Conservation (phyloP, 805 yeast species). For the Yarrowia keelungensis region DNA sequence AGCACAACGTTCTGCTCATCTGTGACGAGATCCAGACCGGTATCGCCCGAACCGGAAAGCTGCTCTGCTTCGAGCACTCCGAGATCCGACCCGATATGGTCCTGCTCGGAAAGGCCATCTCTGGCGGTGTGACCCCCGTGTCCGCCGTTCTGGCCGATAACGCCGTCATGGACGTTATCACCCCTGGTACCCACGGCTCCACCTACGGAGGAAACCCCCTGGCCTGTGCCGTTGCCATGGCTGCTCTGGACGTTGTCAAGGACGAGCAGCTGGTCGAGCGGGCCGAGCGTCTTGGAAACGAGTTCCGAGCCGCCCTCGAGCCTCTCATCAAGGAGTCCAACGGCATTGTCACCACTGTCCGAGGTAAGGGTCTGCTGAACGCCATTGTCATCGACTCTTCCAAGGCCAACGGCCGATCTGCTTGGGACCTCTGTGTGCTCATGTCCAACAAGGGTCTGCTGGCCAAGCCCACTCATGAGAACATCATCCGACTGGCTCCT, state of each 20-base stretch:
- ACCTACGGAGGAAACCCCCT: conserved; percentile 98
- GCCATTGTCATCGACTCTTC: conserved; percentile 90
- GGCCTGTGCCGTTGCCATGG: conserved; percentile 90
- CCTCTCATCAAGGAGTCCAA: conserved; percentile 47
- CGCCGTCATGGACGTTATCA: conserved; percentile 86
- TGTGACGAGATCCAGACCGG: conserved; percentile 99
- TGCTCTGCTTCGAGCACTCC: conserved; percentile 90
- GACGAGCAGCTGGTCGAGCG: conserved; percentile 87
- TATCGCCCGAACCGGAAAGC: conserved; percentile 94
- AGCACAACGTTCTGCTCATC: conserved; percentile 86
- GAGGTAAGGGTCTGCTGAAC: conserved; percentile 86
- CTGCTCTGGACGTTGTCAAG: conserved; percentile 87
- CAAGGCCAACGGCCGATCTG: conserved; percentile 86
- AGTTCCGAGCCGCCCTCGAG: conserved; percentile 60
- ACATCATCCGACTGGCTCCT: conserved; percentile 94
- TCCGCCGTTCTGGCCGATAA: conserved; percentile 89
- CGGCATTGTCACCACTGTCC: conserved; percentile 65
- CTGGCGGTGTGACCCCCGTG: conserved; percentile 94
- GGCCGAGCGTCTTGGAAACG: conserved; percentile 72
- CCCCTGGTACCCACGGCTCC: conserved; percentile 97
- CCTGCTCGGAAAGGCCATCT: conserved; percentile 89
- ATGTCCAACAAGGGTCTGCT: conserved; percentile 88
- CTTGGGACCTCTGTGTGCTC: conserved; percentile 93
- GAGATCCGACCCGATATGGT: conserved; percentile 86
- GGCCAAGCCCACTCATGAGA: conserved; percentile 97